These are phyloP conservation scores for Aureobasidium leucospermi DNA, from an alignment of 2,329 filamentous ascomycete genomes.

Conservation along the genomic window DNA sequence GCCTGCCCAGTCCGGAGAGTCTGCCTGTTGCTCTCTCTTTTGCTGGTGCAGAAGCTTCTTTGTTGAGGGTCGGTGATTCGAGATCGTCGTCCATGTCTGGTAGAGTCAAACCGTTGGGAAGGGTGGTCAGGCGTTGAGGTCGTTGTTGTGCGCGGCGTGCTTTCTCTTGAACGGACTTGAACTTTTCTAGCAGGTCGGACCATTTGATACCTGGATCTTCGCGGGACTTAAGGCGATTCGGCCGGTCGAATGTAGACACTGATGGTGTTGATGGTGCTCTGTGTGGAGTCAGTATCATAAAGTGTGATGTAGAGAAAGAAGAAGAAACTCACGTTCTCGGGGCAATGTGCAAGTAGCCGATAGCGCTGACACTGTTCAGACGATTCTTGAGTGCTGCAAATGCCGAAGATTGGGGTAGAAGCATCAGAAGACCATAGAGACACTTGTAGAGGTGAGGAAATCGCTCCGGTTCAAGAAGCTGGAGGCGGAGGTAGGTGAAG, in stretches of 20 bases:
- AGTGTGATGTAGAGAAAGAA: slow-evolving; percentile 17
- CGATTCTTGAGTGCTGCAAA: slow-evolving; percentile 96
- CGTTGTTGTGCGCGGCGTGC: slow-evolving; percentile 60
- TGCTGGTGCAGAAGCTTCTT: neutral
- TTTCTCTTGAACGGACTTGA: slow-evolving; percentile 81
- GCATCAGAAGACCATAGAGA: slow-evolving; percentile 92
- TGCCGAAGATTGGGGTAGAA: slow-evolving; percentile 93
- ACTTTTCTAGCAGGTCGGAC: slow-evolving; percentile 90
- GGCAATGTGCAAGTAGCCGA: slow-evolving; percentile 84
- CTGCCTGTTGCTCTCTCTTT: slow-evolving; percentile 7
- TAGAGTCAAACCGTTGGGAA: neutral
- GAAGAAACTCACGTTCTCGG: slow-evolving; percentile 52
- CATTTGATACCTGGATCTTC: slow-evolving; percentile 75
- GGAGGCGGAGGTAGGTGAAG: slow-evolving; percentile 92
- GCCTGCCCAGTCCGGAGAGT: slow-evolving; percentile 18
- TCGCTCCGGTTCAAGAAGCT: slow-evolving; percentile 89
- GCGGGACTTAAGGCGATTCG: slow-evolving; percentile 70
- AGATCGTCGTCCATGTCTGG: slow-evolving; percentile 6
- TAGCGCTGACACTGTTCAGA: slow-evolving; percentile 92
- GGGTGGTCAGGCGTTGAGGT: slow-evolving; percentile 13
- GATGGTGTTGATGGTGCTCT: slow-evolving; percentile 25
- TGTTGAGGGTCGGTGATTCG: slow-evolving; percentile 1
- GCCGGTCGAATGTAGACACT: slow-evolving; percentile 33
- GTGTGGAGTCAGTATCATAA: slow-evolving; percentile 13
- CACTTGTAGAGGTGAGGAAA: slow-evolving; percentile 87